A percentile compares a stretch with the other conserved stretches of the same genome.
phyloP scores from a whole-genome alignment of 2,329 filamentous ascomycete species.

The Nigrospora oryzae region DNA sequence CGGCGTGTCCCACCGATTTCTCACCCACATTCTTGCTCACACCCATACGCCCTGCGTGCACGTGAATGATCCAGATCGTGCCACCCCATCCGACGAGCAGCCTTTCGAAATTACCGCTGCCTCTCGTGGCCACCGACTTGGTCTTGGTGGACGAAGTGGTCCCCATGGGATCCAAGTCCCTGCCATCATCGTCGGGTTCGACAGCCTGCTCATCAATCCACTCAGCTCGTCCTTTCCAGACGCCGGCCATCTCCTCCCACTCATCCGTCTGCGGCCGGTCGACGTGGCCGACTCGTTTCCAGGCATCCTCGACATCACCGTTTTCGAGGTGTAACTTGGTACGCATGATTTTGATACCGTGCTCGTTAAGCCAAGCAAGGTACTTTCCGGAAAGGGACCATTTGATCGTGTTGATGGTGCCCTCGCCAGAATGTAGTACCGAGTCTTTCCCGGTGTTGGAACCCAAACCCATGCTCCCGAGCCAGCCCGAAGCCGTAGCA shows the following conservation, averaged over 20 bases:
- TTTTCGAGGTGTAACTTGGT: slow-evolving; percentile 75
- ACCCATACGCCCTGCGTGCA: slow-evolving; percentile 66
- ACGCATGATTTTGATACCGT: slow-evolving; percentile 96
- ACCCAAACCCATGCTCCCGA: slow-evolving; percentile 78
- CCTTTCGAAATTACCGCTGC: slow-evolving; percentile 56
- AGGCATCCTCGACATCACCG: slow-evolving; percentile 71
- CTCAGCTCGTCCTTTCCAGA: slow-evolving; percentile 87
- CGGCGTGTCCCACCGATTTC: slow-evolving; percentile 67
- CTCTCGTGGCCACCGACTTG: slow-evolving; percentile 38
- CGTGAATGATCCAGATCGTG: slow-evolving; percentile 91
- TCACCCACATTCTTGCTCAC: slow-evolving; percentile 61
- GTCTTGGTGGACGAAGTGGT: slow-evolving; percentile 37
- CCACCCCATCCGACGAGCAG: slow-evolving; percentile 92
- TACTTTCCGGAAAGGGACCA: slow-evolving; percentile 93
- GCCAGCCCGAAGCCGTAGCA: slow-evolving; percentile 80
- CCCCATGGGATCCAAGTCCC: slow-evolving; percentile 20
- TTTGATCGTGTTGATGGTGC: slow-evolving; percentile 81
- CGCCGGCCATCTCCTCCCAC: slow-evolving; percentile 94
- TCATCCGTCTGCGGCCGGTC: slow-evolving; percentile 77
- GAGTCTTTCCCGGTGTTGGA: slow-evolving; percentile 74
- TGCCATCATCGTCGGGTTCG: slow-evolving; percentile 59
- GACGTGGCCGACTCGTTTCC: slow-evolving; percentile 90
- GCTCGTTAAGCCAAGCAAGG: slow-evolving; percentile 91
- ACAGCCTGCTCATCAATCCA: slow-evolving; percentile 84
- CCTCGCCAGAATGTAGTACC: slow-evolving; percentile 84